phyloP scores from a whole-genome alignment of 805 yeast species.

The Saccharomycopsis microspora region DNA sequence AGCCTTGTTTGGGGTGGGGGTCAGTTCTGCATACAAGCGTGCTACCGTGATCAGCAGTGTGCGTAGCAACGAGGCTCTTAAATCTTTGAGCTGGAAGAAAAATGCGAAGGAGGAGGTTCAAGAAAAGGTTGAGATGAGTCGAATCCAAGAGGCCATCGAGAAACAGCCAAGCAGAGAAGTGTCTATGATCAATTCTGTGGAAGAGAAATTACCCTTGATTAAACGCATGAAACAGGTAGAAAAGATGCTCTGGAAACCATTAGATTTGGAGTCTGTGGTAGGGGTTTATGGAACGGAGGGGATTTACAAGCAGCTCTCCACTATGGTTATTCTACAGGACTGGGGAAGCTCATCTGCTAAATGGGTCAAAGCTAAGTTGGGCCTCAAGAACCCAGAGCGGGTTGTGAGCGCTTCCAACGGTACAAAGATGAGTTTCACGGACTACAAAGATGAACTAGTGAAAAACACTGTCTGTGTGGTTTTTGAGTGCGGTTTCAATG shows the following conservation, averaged over 20 bases:
- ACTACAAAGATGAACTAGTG: constrained; percentile 29
- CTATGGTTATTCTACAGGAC: constrained; percentile 22
- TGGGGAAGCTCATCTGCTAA: constrained; percentile 35
- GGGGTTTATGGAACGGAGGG: background rate
- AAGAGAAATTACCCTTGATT: constrained; percentile 22
- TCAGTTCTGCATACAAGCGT: constrained; percentile 17
- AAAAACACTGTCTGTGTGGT: constrained; percentile 31
- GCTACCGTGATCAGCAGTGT: background rate
- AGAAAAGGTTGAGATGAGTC: background rate
- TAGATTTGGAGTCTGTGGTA: constrained; percentile 22
- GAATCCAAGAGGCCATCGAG: too few species aligned
- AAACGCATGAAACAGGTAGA: constrained; percentile 28
- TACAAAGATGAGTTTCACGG: constrained; percentile 20
- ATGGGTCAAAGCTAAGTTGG: constrained; percentile 38
- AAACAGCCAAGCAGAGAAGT: constrained; percentile 4
- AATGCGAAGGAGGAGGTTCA: too few species aligned
- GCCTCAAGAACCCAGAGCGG: constrained; percentile 22
- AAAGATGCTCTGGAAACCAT: constrained; percentile 31
- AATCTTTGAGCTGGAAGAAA: too few species aligned
- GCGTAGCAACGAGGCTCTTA: constrained; percentile 1
- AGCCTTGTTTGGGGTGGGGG: constrained; percentile 24
- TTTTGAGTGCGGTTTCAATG: constrained; percentile 39
- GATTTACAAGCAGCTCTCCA: too few species aligned
- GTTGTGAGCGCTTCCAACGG: constrained; percentile 14
- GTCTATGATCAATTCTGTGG: constrained; percentile 20